Percentiles rank a stretch among this genome's conserved stretches.
These are phyloP conservation scores for Cladosporium colombiae DNA, from an alignment of 2,329 filamentous ascomycete species.

Conservation along the genomic window DNA sequence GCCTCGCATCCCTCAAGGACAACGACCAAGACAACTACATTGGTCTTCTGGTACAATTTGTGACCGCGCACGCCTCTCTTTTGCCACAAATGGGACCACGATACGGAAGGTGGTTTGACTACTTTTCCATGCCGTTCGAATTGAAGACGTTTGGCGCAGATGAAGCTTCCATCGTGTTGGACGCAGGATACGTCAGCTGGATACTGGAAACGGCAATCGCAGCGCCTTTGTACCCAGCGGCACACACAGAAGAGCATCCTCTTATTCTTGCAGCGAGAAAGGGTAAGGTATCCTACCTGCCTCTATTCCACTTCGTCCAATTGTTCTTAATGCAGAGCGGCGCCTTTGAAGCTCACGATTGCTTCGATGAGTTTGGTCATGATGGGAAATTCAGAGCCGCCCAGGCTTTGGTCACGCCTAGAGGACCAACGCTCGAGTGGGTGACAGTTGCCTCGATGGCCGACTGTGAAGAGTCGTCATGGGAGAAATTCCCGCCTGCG, in stretches of 20 bases:
- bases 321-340: slow-evolving; percentile 1
- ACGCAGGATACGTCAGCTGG: slow-evolving; percentile 21
- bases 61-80: slow-evolving; percentile 19
- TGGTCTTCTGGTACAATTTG: slow-evolving; percentile 19
- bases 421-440: background rate
- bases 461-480: background rate
- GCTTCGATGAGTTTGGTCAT: background rate
- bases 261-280: slow-evolving; percentile 7
- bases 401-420: background rate
- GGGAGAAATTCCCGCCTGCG: background rate
- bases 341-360: background rate
- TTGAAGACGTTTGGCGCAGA: slow-evolving; percentile 22
- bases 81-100: slow-evolving; percentile 7
- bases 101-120: slow-evolving; percentile 23
- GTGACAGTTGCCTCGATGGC: background rate
- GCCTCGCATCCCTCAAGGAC: slow-evolving; percentile 21
- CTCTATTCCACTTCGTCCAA: slow-evolving; percentile 10
- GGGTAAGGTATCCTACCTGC: background rate
- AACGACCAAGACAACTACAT: slow-evolving; percentile 21
- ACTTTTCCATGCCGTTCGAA: slow-evolving; percentile 22
- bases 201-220: slow-evolving; percentile 21
- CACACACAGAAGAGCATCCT: slow-evolving; percentile 1
- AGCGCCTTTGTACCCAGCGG: slow-evolving; percentile 5
- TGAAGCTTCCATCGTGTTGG: slow-evolving; percentile 22
- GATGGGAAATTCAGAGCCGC: background rate